phyloP scores from a whole-genome alignment of 352 stramenopile genomes.

The Phytophthora cactorum region DNA sequence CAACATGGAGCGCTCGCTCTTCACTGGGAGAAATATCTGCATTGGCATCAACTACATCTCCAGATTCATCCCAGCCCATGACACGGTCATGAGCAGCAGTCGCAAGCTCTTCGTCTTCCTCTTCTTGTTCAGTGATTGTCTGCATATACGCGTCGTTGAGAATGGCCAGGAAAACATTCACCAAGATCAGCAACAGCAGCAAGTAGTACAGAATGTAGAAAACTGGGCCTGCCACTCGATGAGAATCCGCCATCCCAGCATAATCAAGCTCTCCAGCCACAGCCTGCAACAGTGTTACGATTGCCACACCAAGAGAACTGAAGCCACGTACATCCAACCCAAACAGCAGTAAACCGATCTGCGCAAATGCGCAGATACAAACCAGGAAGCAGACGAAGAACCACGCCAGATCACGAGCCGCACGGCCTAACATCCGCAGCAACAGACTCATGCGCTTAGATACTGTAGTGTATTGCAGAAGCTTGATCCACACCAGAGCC shows the following conservation, averaged over 20 bases:
- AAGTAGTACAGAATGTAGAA: conserved; percentile 82
- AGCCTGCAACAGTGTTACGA: conserved; percentile 68
- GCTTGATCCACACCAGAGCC: conserved; percentile 62
- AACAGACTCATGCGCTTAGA: conserved; percentile 67
- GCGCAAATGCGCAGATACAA: conserved; percentile 66
- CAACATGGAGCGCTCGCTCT: conserved; percentile 23
- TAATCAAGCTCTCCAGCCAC: conserved; percentile 70
- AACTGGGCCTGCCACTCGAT: conserved; percentile 58
- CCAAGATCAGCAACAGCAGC: conserved; percentile 65
- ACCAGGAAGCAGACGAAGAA: conserved; percentile 67
- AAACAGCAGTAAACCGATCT: conserved; percentile 73
- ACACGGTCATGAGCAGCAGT: conserved; percentile 9
- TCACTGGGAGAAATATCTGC: conserved; percentile 36
- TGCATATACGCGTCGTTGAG: conserved; percentile 80
- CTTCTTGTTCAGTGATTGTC: conserved; percentile 69
- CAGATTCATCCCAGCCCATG: conserved; percentile 36
- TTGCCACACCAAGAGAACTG: conserved; percentile 52
- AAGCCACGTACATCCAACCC: conserved; percentile 59
- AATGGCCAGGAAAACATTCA: conserved; percentile 82
- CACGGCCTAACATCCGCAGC: conserved; percentile 56
- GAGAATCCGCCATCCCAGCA: conserved; percentile 43
- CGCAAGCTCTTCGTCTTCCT: conserved; percentile 52
- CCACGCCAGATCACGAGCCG: conserved; percentile 61
- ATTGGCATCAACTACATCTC: conserved; percentile 34
- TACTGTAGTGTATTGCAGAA: conserved; percentile 78